phyloP scores from a whole-genome alignment of 2,329 filamentous ascomycete genomes.

The Clonostachys chloroleuca region DNA sequence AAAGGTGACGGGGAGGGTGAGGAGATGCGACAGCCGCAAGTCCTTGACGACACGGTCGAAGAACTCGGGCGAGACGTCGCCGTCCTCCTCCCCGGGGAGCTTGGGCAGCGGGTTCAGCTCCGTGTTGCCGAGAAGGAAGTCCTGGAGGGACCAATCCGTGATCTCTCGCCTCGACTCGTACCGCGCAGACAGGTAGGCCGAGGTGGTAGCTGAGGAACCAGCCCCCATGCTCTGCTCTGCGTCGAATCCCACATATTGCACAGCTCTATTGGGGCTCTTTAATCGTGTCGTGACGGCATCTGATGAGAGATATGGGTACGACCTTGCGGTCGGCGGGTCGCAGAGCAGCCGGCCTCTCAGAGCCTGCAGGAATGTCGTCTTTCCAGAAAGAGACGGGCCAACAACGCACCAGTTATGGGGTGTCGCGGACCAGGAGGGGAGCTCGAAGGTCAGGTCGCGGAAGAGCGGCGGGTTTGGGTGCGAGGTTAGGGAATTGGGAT shows the following conservation, averaged over 20 bases:
- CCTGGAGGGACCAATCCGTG: slow-evolving; percentile 78
- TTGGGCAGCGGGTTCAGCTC: slow-evolving; percentile 67
- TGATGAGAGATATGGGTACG: slow-evolving; percentile 73
- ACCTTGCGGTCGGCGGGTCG: slow-evolving; percentile 69
- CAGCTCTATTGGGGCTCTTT: slow-evolving; percentile 59
- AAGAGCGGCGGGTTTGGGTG: slow-evolving; percentile 71
- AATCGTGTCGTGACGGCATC: slow-evolving; percentile 51
- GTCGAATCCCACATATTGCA: slow-evolving; percentile 90
- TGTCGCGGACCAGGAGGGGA: slow-evolving; percentile 51
- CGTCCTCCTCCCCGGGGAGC: slow-evolving; percentile 35
- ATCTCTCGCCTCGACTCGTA: slow-evolving; percentile 86
- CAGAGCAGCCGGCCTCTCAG: slow-evolving; percentile 72
- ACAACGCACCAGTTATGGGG: slow-evolving; percentile 78
- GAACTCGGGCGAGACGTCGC: slow-evolving; percentile 39
- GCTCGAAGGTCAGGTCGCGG: slow-evolving; percentile 61
- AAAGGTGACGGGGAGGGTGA: slow-evolving; percentile 81
- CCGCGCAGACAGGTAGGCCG: slow-evolving; percentile 80
- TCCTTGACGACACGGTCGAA: slow-evolving; percentile 64
- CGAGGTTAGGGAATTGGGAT: slow-evolving; percentile 50
- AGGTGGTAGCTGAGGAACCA: slow-evolving; percentile 51
- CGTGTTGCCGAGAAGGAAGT: slow-evolving; percentile 80
- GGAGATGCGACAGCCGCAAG: slow-evolving; percentile 62
- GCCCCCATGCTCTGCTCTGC: slow-evolving; percentile 58
- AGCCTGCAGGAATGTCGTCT: slow-evolving; percentile 78
- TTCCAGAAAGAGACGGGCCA: slow-evolving; percentile 71